phyloP scores from a whole-genome alignment of 148 eudicot species.

The Cornus kousa region DNA sequence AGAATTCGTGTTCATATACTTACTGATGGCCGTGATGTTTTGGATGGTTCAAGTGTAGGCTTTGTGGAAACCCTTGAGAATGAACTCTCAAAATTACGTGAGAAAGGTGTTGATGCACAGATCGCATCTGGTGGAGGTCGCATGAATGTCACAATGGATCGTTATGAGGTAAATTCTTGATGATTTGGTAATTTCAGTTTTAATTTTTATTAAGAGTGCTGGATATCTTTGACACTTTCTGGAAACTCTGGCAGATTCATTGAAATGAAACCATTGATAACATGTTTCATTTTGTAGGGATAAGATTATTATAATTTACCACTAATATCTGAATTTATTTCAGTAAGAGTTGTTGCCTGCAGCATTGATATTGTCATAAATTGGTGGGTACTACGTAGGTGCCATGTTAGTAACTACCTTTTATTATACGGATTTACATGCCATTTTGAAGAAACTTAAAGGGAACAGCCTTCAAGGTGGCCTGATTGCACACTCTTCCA shows the following conservation, averaged over 20 bases:
- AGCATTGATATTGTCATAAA: not conserved
- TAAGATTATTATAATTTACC: not conserved
- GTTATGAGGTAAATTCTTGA: conserved; percentile 70
- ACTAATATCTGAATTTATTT: not conserved
- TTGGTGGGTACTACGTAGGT: too few species aligned
- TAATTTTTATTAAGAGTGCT: not conserved
- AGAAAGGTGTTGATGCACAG: conserved; percentile 80
- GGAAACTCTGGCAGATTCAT: not conserved
- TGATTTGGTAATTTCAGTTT: not conserved
- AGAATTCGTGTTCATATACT: conserved; percentile 82
- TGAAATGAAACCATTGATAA: not conserved
- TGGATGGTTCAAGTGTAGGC: conserved; percentile 90
- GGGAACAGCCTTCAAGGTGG: too few species aligned
- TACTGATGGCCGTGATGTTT: conserved; percentile 95
- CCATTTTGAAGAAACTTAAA: too few species aligned
- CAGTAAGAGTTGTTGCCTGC: not conserved
- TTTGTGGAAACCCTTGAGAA: conserved; percentile 90
- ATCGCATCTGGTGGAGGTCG: conserved; percentile 98
- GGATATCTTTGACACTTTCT: not conserved
- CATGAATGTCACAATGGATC: conserved; percentile 94
- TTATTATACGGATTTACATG: too few species aligned
- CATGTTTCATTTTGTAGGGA: not conserved
- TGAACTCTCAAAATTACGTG: conserved; percentile 61
- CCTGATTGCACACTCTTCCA: too few species aligned
- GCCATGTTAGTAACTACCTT: too few species aligned